These are phyloP conservation scores for Piper longum DNA, from an alignment of 164 flowering plant species.

Conservation along the genomic window DNA sequence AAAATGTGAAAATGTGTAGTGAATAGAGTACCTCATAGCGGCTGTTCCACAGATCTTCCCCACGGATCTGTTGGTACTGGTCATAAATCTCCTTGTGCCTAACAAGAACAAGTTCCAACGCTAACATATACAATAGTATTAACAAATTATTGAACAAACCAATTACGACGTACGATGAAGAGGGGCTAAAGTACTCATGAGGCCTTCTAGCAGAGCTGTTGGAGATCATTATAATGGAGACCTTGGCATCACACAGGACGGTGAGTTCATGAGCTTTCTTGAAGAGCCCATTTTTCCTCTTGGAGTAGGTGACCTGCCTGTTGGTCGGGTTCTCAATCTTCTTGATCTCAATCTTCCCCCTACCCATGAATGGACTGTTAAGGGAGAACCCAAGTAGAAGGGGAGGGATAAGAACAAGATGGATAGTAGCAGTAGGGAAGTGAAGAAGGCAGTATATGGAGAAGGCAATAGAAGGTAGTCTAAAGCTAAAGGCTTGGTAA, in stretches of 20 bases:
- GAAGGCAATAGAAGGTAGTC: neutral
- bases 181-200: constrained; percentile 42
- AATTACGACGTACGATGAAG: constrained; percentile 22
- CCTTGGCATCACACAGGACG: constrained; percentile 61
- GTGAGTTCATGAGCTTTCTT: constrained; percentile 63
- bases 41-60: too few species aligned
- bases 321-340: constrained; percentile 50
- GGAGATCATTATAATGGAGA: constrained; percentile 54
- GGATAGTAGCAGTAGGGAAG: neutral
- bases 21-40: too few species aligned
- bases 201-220: constrained; percentile 17
- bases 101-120: too few species aligned
- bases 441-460: neutral
- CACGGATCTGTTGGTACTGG: too few species aligned
- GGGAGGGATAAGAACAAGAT: neutral
- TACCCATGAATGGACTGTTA: constrained; percentile 25
- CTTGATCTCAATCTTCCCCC: constrained; percentile 70
- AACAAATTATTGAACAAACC: neutral
- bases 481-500: too few species aligned
- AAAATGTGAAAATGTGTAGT: too few species aligned
- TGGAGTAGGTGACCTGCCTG: constrained; percentile 66
- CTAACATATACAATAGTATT: too few species aligned
- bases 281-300: constrained; percentile 53
- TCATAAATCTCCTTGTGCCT: too few species aligned
- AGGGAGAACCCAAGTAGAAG: neutral